Conservation (phyloP, 495 filamentous ascomycete genomes). For the Ascodesmis nigricans region DNA sequence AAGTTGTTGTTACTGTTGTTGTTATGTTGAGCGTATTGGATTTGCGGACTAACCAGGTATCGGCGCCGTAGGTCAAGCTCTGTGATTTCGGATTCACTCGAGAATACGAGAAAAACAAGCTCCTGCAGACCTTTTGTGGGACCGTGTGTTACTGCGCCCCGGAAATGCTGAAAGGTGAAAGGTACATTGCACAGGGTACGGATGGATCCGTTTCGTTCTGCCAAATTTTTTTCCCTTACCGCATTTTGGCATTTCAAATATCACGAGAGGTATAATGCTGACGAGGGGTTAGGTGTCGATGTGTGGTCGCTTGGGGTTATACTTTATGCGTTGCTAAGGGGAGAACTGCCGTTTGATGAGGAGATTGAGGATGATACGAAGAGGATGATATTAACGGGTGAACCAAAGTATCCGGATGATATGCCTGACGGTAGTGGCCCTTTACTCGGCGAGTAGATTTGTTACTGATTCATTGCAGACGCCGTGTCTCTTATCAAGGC, state of each 20-base stretch:
- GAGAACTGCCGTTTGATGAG: constrained; percentile 90
- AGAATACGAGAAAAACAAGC: constrained; percentile 89
- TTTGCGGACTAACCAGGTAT: not conserved
- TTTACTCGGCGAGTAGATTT: constrained; percentile 2
- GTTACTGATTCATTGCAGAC: constrained; percentile 26
- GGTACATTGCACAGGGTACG: constrained; percentile 35
- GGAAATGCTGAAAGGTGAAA: constrained; percentile 96
- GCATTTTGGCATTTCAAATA: not conserved
- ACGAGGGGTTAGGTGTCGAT: constrained; percentile 35
- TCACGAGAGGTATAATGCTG: not conserved
- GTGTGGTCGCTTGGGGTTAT: constrained; percentile 97
- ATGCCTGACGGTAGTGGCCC: constrained; percentile 30
- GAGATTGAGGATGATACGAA: constrained; percentile 76
- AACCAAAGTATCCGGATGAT: constrained; percentile 64
- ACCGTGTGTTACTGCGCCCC: constrained; percentile 95
- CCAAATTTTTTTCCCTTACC: not conserved
- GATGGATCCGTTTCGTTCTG: constrained; percentile 13
- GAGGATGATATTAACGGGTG: constrained; percentile 56
- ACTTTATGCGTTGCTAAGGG: constrained; percentile 73
- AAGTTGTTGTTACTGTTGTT: constrained; percentile 1
- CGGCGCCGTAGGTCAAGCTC: constrained; percentile 47
- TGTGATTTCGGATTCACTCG: constrained; percentile 96
- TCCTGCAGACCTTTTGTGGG: constrained; percentile 92
- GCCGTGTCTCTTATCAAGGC: constrained; percentile 51
- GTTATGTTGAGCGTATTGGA: not conserved